Conservation (phyloP, 2,329 filamentous ascomycete species). For the Tolypocladium tundrense region DNA sequence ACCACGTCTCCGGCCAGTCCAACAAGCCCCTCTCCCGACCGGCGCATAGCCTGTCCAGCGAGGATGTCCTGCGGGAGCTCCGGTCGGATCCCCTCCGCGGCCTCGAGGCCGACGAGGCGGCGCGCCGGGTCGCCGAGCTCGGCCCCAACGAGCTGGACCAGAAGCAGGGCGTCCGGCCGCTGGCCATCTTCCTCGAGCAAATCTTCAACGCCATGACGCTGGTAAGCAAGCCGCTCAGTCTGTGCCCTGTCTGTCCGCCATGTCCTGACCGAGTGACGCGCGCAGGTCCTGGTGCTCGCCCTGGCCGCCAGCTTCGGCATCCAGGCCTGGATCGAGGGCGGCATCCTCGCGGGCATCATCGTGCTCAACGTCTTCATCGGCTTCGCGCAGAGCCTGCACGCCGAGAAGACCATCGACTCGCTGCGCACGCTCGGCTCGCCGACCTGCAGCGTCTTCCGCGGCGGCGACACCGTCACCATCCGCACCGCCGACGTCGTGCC, state of each 20-base stretch:
- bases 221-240: conserved; percentile 24
- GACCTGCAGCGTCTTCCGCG: conserved; percentile 30
- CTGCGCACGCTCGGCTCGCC: conserved; percentile 32
- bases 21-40: conserved; percentile 46
- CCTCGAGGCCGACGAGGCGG: conserved; percentile 44
- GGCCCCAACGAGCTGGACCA: conserved; percentile 57
- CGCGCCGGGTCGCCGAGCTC: conserved; percentile 41
- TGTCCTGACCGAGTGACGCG: background rate
- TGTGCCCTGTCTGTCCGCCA: background rate
- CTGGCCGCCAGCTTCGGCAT: conserved; percentile 50
- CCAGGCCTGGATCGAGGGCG: conserved; percentile 49
- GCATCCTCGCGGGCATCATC: conserved; percentile 47
- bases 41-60: conserved; percentile 48
- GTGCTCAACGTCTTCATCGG: conserved; percentile 46
- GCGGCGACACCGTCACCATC: conserved; percentile 26
- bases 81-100: conserved; percentile 46
- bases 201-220: conserved; percentile 61
- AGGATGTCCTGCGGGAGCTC: conserved; percentile 44
- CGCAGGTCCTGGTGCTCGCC: conserved; percentile 40
- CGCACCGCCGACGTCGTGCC: conserved; percentile 38
- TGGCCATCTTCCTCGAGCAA: conserved; percentile 55
- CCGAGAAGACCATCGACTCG: conserved; percentile 40
- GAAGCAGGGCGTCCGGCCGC: conserved; percentile 45
- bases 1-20: conserved; percentile 28
- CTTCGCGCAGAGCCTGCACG: conserved; percentile 33